Evolutionary conservation across 441 rosid species (phyloP).

Genomic region (Populus tomentosa): DNA sequence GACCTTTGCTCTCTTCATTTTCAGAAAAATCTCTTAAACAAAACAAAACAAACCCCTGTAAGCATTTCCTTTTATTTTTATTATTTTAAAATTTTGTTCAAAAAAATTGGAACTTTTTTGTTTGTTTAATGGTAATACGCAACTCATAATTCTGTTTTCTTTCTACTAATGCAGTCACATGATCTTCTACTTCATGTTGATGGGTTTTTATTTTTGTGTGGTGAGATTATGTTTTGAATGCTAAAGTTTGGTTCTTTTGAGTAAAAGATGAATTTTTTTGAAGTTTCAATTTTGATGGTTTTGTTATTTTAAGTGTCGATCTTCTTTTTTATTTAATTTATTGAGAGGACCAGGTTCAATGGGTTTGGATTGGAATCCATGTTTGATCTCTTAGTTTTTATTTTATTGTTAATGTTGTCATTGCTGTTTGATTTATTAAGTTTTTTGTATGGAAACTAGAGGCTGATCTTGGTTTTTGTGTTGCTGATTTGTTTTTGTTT

Average conservation of each 20-base stretch:
- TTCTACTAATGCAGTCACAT: conserved; percentile 42
- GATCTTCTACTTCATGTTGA: conserved; percentile 35
- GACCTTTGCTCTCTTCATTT: conserved; percentile 33
- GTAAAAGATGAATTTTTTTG: neutral
- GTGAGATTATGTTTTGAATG: conserved; percentile 17
- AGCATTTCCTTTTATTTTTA: conserved; percentile 16
- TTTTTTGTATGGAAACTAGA: conserved; percentile 15
- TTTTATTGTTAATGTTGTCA: conserved; percentile 20
- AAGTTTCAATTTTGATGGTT: conserved; percentile 9
- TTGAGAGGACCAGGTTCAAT: conserved; percentile 47
- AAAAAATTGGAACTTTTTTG: neutral
- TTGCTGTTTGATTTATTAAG: conserved; percentile 22
- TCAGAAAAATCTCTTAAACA: conserved; percentile 29
- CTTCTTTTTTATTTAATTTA: conserved; percentile 5
- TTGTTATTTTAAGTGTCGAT: conserved; percentile 14
- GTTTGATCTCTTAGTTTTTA: conserved; percentile 62
- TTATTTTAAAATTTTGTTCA: neutral
- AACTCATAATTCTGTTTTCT: conserved; percentile 20
- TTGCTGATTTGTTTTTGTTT: conserved; percentile 15
- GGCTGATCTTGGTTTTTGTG: conserved; percentile 59
- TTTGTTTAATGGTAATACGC: neutral
- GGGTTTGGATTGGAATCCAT: conserved; percentile 77
- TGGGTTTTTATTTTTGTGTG: conserved; percentile 32
- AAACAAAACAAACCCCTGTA: conserved; percentile 32
- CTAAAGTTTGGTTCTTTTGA: conserved; percentile 8